Conservation (phyloP, 208 protist genomes). For the Trypanosoma scelopori region DNA sequence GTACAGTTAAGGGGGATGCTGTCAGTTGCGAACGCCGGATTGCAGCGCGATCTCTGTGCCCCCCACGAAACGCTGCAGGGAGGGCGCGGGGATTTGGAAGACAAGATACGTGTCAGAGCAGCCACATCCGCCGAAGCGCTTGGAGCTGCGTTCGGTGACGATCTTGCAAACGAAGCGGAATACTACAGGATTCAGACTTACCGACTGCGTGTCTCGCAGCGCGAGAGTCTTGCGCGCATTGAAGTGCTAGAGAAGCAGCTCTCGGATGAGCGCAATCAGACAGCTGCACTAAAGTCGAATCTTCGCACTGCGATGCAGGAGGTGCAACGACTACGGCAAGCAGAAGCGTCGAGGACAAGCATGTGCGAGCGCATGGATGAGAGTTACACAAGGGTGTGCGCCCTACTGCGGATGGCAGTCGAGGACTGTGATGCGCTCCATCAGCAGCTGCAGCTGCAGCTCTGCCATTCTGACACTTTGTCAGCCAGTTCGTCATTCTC, state of each 20-base stretch:
- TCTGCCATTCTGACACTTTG: constrained; percentile 2
- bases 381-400: constrained; percentile 42
- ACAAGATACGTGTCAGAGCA: constrained; percentile 17
- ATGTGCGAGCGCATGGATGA: constrained; percentile 43
- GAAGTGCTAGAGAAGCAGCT: constrained; percentile 32
- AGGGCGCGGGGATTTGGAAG: constrained; percentile 33
- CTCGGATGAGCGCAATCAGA: constrained; percentile 29
- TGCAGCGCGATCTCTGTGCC: constrained; percentile 32
- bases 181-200: constrained; percentile 71
- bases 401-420: constrained; percentile 45
- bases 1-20: constrained; percentile 38
- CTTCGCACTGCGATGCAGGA: constrained; percentile 43
- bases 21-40: constrained; percentile 39
- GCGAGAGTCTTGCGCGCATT: constrained; percentile 26
- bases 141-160: constrained; percentile 18
- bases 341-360: constrained; percentile 16
- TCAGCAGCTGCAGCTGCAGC: constrained; percentile 24
- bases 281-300: constrained; percentile 33
- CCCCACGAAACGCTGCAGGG: constrained; percentile 19
- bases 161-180: constrained; percentile 49
- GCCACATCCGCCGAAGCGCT: background rate
- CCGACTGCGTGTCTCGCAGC: constrained; percentile 24
- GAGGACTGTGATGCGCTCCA: constrained; percentile 29
- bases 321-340: constrained; percentile 28
- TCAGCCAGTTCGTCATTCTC: background rate